These are phyloP conservation scores for Acanthamoeba sp. DNA, from an alignment of 208 protist genomes.

Conservation along the genomic window DNA sequence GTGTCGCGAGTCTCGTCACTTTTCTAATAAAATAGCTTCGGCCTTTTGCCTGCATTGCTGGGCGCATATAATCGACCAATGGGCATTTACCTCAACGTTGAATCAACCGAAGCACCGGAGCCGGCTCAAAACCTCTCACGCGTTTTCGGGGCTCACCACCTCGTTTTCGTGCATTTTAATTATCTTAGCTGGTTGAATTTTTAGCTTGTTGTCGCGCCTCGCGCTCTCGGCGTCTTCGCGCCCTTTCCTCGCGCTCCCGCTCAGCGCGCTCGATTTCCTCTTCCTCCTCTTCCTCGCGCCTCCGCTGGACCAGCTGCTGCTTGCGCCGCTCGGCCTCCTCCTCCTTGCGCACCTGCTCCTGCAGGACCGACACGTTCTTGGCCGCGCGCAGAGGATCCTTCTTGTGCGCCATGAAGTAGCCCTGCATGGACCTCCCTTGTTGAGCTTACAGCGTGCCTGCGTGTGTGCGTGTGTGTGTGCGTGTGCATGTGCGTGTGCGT, in stretches of 20 bases:
- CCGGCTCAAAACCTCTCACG: no score
- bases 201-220: not conserved
- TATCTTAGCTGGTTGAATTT: no score
- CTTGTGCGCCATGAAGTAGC: constrained; percentile 69
- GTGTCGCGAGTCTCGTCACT: no score
- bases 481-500: not conserved
- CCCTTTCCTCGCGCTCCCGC: constrained; percentile 32
- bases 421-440: no score
- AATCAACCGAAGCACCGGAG: no score
- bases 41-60: no score
- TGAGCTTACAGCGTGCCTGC: not conserved
- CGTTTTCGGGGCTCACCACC: no score
- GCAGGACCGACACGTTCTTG: not conserved
- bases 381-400: constrained; percentile 20
- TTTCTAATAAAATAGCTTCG: no score
- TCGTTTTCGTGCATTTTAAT: no score
- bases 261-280: not conserved
- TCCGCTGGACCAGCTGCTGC: not conserved
- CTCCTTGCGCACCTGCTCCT: not conserved
- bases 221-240: not conserved
- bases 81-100: no score
- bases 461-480: not conserved
- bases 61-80: no score
- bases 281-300: not conserved
- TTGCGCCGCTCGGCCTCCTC: constrained; percentile 41